phyloP scores from a whole-genome alignment of 106 monocot genomes.

The Acanthochlamys bracteata region DNA sequence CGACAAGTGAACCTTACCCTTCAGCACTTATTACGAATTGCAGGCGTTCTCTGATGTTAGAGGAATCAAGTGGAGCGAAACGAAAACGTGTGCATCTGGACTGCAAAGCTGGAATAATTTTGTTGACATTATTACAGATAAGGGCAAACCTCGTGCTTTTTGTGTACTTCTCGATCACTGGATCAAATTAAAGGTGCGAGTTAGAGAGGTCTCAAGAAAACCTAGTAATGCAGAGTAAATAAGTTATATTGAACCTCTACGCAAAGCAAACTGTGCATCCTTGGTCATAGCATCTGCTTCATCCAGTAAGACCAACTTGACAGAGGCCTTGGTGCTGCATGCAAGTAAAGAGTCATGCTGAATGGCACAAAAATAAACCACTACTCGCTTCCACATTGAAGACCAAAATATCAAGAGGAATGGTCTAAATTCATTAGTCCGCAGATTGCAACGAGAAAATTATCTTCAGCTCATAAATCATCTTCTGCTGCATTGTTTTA shows the following conservation, averaged over 20 bases:
- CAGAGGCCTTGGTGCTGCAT: conserved; percentile 53
- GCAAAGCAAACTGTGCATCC: conserved; percentile 95
- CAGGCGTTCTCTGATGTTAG: conserved; percentile 70
- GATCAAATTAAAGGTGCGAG: conserved; percentile 5
- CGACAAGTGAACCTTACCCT: conserved; percentile 66
- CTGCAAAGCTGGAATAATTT: conserved; percentile 96
- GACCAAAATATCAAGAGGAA: too few relatives aligned
- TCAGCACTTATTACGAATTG: conserved; percentile 80
- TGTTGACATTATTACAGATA: conserved; percentile 97
- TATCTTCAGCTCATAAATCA: too few relatives aligned
- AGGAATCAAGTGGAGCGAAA: conserved; percentile 91
- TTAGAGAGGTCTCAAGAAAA: too few relatives aligned
- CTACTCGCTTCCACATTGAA: too few relatives aligned
- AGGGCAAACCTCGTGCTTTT: conserved; percentile 96
- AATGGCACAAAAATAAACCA: too few relatives aligned
- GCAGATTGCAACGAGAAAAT: too few relatives aligned
- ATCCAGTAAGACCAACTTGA: conserved; percentile 91
- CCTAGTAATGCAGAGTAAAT: conserved; percentile 1
- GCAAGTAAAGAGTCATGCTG: conserved; percentile 4
- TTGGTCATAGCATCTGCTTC: conserved; percentile 99
- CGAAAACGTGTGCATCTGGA: conserved; percentile 96
- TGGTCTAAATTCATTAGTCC: too few relatives aligned
- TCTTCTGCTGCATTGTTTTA: too few relatives aligned
- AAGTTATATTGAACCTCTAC: conserved; percentile 56
- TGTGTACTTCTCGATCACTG: conserved; percentile 94